Base-by-base conservation (phyloP, 2,329 filamentous ascomycete genomes). In the Fusarium udum region DNA sequence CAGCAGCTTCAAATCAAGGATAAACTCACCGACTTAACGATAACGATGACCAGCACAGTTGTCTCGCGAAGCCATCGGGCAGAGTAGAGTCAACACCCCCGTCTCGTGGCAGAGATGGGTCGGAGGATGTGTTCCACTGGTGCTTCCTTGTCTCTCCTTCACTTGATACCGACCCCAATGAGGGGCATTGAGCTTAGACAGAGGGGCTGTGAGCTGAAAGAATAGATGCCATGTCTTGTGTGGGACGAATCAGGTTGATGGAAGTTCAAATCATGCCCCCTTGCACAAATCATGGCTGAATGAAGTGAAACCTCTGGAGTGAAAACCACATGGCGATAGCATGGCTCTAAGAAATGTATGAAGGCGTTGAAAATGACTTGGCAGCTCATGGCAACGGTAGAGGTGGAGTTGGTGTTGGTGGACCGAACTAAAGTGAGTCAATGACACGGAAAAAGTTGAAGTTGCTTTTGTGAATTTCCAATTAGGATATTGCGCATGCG, bases 391-490 rank as follows among this genome's bases (percentile, higher is more conserved):
- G 16, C 11, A 62, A n/a, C 39, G 32, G 51, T 28, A 7, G 20
- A 39, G 51, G 34, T 40, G 34, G 51, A 53, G 14, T 22, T 61
- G 31, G 37, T 32, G 64, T 26, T 64, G 49, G 58, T 31, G 37
- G 34, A 8, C 36, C 26, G 40, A 28, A 24, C 34, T 60, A 39
- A 60, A 42, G 36, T 53, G 40, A 69, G 65, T 45, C 46, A 48
- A n/a, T 69, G 24, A 45, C n/a, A 53, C 32, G 46, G 63, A 20
- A 57, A 58, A 36, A 28, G 55, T 37, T 58, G 60, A 61, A 45
- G 52, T 69, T 69, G 59, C 67, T 69, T 69, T 59, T 56, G 36
- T 45, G 42, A 68, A 37, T 34, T 64, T 68, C 51, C 64, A 32
- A 64, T 53, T 69, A 56, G 53, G 49, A 53, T 22, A 31, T 42